Evolutionary conservation across 192 early-diverging fungal species (phyloP), one percentile per base, ranked within the genome.

Genomic region (Chytriomyces hyalinus): DNA sequence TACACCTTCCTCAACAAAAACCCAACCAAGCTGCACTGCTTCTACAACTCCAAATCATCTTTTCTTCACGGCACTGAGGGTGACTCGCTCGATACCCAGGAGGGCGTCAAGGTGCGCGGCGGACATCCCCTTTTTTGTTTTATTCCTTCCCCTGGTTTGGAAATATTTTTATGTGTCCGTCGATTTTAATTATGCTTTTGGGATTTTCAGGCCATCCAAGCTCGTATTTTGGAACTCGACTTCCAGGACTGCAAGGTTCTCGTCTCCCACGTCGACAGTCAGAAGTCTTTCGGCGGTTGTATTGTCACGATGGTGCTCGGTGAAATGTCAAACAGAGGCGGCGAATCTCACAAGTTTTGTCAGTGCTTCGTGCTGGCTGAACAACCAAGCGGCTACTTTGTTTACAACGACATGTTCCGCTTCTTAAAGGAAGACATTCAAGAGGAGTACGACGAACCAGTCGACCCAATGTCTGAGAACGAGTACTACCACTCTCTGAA

Each of bases 331-430:
- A 95, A 94, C 88, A 89, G 90, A 68, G 91, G 87, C 57, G 90
- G 89, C 59, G 77, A 91, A 15, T 89, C 91, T 48, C 93, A 92
- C 84, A 93, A 94, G 78, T 98, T 98, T 78, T 92, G 88, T 44
- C 96, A 97, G 78, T 95, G 95, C 36, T 96, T 98, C 81, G 90
- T 95, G 73, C 84, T 98, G 63, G 96, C 93, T 57, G 87, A 92
- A 82, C 95, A 96, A 80, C 92, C 92, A 20, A 87, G 87, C 61
- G 95, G 94, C n/a, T 98, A 94, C 84, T 97, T 94, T 79, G 94
- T 98, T 28, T 83, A 92, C 84, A 96, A 96, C 79, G 95, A 97
- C 80, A 96, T 98, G 70, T 92, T 98, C 87, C 93, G 96, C 72
- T 97, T 93, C 86, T 83, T 98, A 79, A 93, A 93, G 80, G 95